Conservation (phyloP, 331 rosid species). For the Phaseolus coccineus region DNA sequence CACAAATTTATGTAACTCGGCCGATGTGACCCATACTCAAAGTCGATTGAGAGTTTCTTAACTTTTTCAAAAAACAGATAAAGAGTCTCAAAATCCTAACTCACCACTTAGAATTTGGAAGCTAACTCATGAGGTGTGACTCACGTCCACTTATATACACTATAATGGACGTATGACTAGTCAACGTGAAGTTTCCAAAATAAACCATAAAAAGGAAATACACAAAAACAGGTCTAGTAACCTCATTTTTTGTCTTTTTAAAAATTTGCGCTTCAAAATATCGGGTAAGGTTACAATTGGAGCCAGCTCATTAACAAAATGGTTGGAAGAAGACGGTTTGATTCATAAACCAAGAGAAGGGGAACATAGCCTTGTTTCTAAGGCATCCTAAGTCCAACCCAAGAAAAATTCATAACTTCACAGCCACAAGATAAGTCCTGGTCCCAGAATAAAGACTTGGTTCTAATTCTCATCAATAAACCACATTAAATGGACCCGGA, state of each 20-base stretch:
- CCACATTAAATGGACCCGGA: neutral
- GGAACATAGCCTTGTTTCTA: conserved; percentile 7
- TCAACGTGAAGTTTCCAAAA: neutral
- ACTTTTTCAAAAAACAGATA: neutral
- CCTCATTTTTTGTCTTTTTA: neutral
- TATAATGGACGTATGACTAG: neutral
- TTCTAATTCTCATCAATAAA: neutral
- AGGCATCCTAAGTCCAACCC: conserved; percentile 28
- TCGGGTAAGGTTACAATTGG: neutral
- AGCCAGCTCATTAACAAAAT: neutral
- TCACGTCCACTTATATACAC: neutral
- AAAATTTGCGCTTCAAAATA: neutral
- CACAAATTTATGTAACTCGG: neutral
- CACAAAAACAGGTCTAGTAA: neutral
- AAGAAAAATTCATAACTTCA: conserved; percentile 23
- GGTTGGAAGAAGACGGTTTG: conserved; percentile 2
- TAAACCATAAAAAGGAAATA: neutral
- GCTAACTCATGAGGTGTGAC: neutral
- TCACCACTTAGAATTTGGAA: neutral
- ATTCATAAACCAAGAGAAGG: conserved; percentile 29
- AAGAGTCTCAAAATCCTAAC: neutral
- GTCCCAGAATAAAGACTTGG: neutral
- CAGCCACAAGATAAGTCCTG: neutral
- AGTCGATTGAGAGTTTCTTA: neutral
- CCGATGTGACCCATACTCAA: neutral